Percentiles rank a stretch among this genome's conserved stretches.
phyloP scores from a whole-genome alignment of 2,329 filamentous ascomycete species.

The Alternaria arborescens region DNA sequence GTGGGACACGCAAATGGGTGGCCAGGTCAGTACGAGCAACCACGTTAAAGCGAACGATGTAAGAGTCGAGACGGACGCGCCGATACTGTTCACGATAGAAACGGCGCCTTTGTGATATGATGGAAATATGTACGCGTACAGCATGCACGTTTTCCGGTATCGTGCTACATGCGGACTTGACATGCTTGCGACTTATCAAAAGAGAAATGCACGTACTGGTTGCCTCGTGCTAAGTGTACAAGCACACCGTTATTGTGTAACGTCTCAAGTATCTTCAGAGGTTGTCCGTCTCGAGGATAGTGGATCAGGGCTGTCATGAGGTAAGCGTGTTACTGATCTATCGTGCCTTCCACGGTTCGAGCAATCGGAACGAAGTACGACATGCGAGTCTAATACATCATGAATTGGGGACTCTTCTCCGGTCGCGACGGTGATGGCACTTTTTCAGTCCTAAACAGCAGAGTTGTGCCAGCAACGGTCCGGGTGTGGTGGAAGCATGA shows the following conservation, averaged over 20 bases:
- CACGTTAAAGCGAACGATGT: conserved; percentile 55
- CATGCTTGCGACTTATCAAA: not conserved
- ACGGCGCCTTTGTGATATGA: conserved; percentile 20
- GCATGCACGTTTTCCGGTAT: not conserved
- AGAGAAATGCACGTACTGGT: not conserved
- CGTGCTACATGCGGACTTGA: not conserved
- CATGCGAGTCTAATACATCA: not conserved
- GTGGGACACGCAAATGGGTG: conserved; percentile 71
- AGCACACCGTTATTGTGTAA: not conserved
- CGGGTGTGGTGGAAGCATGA: not conserved
- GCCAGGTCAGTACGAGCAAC: conserved; percentile 60
- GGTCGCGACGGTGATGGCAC: not conserved
- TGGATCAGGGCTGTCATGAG: conserved; percentile 4
- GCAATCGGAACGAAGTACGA: not conserved
- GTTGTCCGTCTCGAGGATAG: not conserved
- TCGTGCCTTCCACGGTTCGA: conserved; percentile 2
- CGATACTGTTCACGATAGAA: conserved; percentile 60
- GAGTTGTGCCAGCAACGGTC: not conserved
- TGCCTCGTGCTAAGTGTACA: not conserved
- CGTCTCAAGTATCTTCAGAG: not conserved
- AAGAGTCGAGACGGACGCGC: conserved; percentile 51
- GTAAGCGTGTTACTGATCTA: not conserved
- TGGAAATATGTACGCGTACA: not conserved
- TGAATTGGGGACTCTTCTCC: not conserved
- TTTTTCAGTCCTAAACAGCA: not conserved